These are phyloP conservation scores for Vigna angularis DNA, from an alignment of 306 rosid species.

Conservation along the genomic window DNA sequence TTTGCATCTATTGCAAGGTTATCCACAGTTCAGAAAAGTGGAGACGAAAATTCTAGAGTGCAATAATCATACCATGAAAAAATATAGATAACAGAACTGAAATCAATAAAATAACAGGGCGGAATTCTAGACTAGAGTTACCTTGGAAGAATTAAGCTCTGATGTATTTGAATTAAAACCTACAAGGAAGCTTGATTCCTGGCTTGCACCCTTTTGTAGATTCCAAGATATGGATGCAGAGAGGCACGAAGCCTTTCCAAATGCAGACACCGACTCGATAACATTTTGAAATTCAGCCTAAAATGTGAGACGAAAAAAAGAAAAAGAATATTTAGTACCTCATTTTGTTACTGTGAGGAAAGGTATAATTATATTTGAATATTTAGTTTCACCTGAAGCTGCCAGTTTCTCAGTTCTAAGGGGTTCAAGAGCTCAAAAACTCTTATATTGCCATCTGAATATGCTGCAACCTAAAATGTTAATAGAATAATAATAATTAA, in stretches of 20 bases:
- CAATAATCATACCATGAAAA: slow-evolving; percentile 7
- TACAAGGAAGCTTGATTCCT: slow-evolving; percentile 73
- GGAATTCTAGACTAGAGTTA: slow-evolving; percentile 40
- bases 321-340: slow-evolving; percentile 13
- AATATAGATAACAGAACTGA: slow-evolving; percentile 14
- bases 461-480: slow-evolving; percentile 70
- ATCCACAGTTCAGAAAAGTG: slow-evolving; percentile 21
- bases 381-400: slow-evolving; percentile 77
- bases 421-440: slow-evolving; percentile 81
- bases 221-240: slow-evolving; percentile 92
- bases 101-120: slow-evolving; percentile 27
- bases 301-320: slow-evolving; percentile 27
- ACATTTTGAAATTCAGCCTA: slow-evolving; percentile 97
- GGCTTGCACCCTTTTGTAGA: slow-evolving; percentile 67
- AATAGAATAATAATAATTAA: slow-evolving; percentile 23
- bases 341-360: slow-evolving; percentile 13
- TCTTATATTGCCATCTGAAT: slow-evolving; percentile 75
- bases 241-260: slow-evolving; percentile 71
- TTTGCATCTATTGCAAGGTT: slow-evolving; percentile 21
- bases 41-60: slow-evolving; percentile 15
- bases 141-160: slow-evolving; percentile 92
- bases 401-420: slow-evolving; percentile 85
- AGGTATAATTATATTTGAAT: slow-evolving; percentile 23
- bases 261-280: slow-evolving; percentile 74
- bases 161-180: slow-evolving; percentile 78